Percentiles rank a stretch among this genome's conserved stretches.
These are phyloP conservation scores for Kregervanrija delftensis DNA, from an alignment of 805 yeast genomes.

Conservation along the genomic window DNA sequence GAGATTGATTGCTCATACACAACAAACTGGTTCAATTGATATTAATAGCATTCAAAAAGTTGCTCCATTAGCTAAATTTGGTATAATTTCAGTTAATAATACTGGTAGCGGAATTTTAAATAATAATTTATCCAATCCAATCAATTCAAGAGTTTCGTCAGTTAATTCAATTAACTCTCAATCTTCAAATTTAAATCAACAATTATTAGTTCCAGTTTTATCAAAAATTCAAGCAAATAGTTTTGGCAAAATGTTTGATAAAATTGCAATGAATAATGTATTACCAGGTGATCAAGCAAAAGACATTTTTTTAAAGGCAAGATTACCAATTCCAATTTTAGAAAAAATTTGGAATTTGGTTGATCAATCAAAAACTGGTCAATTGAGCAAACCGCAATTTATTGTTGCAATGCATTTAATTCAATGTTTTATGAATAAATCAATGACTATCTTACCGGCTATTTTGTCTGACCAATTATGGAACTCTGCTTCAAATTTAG, in stretches of 20 bases:
- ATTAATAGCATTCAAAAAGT: conserved; percentile 43
- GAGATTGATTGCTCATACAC: conserved; percentile 85
- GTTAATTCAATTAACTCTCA: conserved; percentile 23
- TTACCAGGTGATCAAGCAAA: conserved; percentile 77
- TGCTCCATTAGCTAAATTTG: conserved; percentile 62
- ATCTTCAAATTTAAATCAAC: conserved; percentile 25
- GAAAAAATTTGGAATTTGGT: conserved; percentile 88
- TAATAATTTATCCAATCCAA: conserved; percentile 4
- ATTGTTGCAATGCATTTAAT: conserved; percentile 93
- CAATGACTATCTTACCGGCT: conserved; percentile 40
- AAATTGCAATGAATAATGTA: conserved; percentile 48
- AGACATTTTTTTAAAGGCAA: conserved; percentile 83
- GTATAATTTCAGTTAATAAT: conserved; percentile 28
- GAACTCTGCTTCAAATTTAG: conserved; percentile 20
- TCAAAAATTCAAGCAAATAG: conserved; percentile 51
- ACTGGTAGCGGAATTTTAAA: conserved; percentile 27
- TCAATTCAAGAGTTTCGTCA: conserved; percentile 29
- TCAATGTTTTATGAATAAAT: conserved; percentile 64
- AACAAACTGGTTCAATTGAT: conserved; percentile 55
- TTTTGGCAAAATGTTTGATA: conserved; percentile 67
- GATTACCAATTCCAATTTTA: conserved; percentile 65
- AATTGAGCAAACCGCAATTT: conserved; percentile 67
- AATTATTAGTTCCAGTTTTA: conserved; percentile 43
- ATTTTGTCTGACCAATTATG: conserved; percentile 28
- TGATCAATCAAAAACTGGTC: conserved; percentile 70